Conservation (phyloP, 2,329 filamentous ascomycete genomes). For the Phialophora macrospora region DNA sequence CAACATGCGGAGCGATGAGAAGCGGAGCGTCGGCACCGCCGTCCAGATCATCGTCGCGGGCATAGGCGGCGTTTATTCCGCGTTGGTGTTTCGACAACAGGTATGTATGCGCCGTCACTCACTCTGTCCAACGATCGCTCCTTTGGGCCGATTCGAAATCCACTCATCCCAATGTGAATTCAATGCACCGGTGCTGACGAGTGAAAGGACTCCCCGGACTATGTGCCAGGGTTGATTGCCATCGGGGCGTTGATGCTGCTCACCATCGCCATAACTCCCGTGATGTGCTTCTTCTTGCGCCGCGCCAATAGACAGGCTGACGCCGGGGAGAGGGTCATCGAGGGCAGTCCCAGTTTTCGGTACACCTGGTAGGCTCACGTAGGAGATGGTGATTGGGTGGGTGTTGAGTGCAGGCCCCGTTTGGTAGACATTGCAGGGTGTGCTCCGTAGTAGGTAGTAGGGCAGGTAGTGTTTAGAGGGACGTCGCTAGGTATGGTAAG, state of each 20-base stretch:
- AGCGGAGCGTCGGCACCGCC: constrained; percentile 3
- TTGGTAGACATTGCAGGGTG: no score
- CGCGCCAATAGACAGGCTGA: neutral
- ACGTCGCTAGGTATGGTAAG: no score
- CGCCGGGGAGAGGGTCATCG: neutral
- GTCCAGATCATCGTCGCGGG: constrained; percentile 1
- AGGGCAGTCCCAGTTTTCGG: neutral
- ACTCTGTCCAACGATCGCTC: no score
- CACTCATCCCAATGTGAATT: no score
- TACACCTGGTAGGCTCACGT: neutral
- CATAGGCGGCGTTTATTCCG: constrained; percentile 2
- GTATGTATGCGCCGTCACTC: neutral
- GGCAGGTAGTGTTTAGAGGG: no score
- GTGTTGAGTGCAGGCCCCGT: no score
- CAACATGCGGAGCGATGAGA: constrained; percentile 8
- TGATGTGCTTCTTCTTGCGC: neutral
- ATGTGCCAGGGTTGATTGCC: constrained; percentile 4
- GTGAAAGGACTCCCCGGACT: constrained; percentile 4
- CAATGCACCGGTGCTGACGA: neutral
- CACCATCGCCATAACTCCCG: neutral
- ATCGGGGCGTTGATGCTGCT: neutral
- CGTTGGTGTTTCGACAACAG: constrained; percentile 12
- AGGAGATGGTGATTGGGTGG: no score
- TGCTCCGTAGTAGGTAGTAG: no score
- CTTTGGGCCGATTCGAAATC: neutral